A percentile compares a stretch with the other conserved stretches of the same genome.
Evolutionary conservation across 2,329 filamentous ascomycete genomes (phyloP).

Genomic region (Colletotrichum tropicicola): DNA sequence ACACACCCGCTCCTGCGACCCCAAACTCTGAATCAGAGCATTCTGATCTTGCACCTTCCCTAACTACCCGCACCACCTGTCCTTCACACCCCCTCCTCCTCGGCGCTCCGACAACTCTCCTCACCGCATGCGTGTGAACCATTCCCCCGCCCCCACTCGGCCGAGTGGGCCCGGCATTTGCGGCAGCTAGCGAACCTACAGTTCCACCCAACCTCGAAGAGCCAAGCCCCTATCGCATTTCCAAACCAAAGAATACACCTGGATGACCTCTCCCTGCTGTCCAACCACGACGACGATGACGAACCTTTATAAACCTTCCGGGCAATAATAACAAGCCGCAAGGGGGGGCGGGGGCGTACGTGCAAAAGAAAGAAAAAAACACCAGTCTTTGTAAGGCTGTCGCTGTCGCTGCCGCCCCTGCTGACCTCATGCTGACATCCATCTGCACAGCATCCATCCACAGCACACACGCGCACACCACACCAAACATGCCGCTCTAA

Average conservation of each 20-base stretch:
- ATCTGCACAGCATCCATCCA: background rate
- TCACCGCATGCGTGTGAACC: background rate
- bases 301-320: too few species aligned
- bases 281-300: too few species aligned
- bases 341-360: too few species aligned
- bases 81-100: background rate
- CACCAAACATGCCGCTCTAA: too few species aligned
- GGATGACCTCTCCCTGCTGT: too few species aligned
- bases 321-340: too few species aligned
- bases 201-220: too few species aligned
- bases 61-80: background rate
- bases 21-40: background rate
- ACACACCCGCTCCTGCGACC: background rate
- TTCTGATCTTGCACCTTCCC: background rate
- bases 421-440: conserved; percentile 3
- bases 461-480: too few species aligned
- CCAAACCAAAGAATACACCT: background rate
- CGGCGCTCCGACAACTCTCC: background rate
- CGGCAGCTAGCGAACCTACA: too few species aligned
- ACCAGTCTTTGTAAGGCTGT: too few species aligned
- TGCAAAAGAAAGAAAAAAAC: too few species aligned
- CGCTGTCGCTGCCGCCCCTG: too few species aligned
- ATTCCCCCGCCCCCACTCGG: background rate
- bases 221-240: background rate
- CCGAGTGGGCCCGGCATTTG: background rate